These are phyloP conservation scores for Hymenotorrendiella dingleyae DNA, from an alignment of 2,329 filamentous ascomycete species.

Conservation along the genomic window DNA sequence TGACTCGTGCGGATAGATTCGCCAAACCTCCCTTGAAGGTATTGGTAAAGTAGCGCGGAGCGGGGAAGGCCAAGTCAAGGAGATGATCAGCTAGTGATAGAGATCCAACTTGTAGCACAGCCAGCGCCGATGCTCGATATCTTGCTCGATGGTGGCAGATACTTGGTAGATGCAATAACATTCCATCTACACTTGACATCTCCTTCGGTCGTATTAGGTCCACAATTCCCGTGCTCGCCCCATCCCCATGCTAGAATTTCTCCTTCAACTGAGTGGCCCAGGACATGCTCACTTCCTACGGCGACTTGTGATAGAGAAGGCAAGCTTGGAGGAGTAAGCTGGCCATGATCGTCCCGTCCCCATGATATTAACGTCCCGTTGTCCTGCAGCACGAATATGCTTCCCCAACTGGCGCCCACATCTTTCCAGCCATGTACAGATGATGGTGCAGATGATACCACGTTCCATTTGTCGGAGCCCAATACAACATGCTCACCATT, in stretches of 20 bases:
- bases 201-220: slow-evolving; percentile 55
- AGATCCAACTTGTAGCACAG: slow-evolving; percentile 84
- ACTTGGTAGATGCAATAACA: slow-evolving; percentile 53
- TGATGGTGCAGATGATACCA: slow-evolving; percentile 53
- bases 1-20: no score
- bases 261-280: slow-evolving; percentile 60
- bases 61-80: no score
- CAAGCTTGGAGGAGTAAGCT: slow-evolving; percentile 61
- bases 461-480: slow-evolving; percentile 68
- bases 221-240: slow-evolving; percentile 97
- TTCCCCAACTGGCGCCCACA: slow-evolving; percentile 76
- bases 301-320: slow-evolving; percentile 59
- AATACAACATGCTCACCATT: slow-evolving; percentile 60
- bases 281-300: slow-evolving; percentile 83
- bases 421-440: slow-evolving; percentile 55
- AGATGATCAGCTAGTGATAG: slow-evolving; percentile 35
- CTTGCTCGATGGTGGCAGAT: slow-evolving; percentile 43
- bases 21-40: no score
- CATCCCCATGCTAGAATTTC: slow-evolving; percentile 85
- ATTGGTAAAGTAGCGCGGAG: no score
- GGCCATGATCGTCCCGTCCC: slow-evolving; percentile 82
- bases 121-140: slow-evolving; percentile 70
- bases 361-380: slow-evolving; percentile 62
- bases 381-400: slow-evolving; percentile 62
- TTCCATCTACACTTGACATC: slow-evolving; percentile 68